phyloP scores from a whole-genome alignment of 2,329 filamentous ascomycete genomes.

The Clathrospora elynae region DNA sequence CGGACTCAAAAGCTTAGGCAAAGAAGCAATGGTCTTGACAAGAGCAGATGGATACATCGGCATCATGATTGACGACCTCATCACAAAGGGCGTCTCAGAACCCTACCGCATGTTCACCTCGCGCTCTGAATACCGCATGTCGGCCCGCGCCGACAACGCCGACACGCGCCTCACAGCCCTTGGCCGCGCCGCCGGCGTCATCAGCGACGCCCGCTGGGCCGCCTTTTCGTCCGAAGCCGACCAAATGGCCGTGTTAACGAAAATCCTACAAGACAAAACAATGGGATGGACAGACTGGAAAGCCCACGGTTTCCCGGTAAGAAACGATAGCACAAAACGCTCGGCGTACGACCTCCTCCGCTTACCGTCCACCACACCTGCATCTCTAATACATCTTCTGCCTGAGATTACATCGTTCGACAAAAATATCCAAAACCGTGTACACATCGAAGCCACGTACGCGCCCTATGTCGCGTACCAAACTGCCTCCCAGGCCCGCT shows the following conservation, averaged over 20 bases:
- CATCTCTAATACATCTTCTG: conserved; percentile 63
- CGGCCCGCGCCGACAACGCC: conserved; percentile 89
- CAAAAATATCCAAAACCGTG: conserved; percentile 66
- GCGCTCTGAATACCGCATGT: conserved; percentile 93
- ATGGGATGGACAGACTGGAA: conserved; percentile 70
- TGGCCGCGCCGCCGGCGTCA: conserved; percentile 76
- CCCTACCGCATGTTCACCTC: conserved; percentile 99
- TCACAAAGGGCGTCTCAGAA: conserved; percentile 95
- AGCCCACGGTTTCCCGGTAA: conserved; percentile 69
- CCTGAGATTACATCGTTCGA: conserved; percentile 62
- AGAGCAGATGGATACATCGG: conserved; percentile 94
- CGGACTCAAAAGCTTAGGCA: conserved; percentile 73
- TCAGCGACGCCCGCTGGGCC: conserved; percentile 78
- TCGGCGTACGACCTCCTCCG: conserved; percentile 81
- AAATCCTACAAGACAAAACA: conserved; percentile 62
- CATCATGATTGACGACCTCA: conserved; percentile 97
- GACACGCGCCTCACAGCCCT: conserved; percentile 82
- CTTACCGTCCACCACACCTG: conserved; percentile 59
- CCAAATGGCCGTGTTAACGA: conserved; percentile 70
- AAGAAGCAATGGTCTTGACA: conserved; percentile 69
- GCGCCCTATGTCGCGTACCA: conserved; percentile 84
- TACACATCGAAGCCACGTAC: conserved; percentile 82
- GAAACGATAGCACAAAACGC: conserved; percentile 68
- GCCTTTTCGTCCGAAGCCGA: conserved; percentile 67
- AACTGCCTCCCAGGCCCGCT: conserved; percentile 65